A percentile compares a stretch with the other conserved stretches of the same genome.
Conservation (phyloP, 306 rosid genomes). For the Cicer cuneatum region DNA sequence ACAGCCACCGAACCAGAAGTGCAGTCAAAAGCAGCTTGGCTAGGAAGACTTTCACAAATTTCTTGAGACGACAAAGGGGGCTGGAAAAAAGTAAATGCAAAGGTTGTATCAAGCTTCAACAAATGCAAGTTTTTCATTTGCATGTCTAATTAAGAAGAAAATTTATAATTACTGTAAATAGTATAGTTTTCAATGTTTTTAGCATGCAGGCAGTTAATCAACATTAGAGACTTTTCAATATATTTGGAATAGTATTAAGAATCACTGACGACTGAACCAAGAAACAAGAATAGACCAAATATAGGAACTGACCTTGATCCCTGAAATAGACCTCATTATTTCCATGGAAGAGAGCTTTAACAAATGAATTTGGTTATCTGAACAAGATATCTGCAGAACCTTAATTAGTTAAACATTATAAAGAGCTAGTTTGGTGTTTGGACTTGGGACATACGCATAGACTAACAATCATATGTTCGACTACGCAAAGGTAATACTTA, state of each 20-base stretch:
- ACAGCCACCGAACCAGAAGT: slow-evolving; percentile 78
- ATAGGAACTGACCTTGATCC: slow-evolving; percentile 81
- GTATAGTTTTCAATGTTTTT: too few species aligned
- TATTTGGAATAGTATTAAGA: slow-evolving; percentile 26
- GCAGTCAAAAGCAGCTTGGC: slow-evolving; percentile 72
- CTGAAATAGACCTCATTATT: slow-evolving; percentile 82
- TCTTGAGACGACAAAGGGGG: slow-evolving; percentile 67
- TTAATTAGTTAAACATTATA: slow-evolving; percentile 58
- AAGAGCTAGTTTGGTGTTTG: slow-evolving; percentile 34
- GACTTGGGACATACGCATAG: slow-evolving; percentile 32
- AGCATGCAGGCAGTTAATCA: slow-evolving; percentile 5
- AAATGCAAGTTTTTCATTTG: slow-evolving; percentile 11
- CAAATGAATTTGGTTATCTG: slow-evolving; percentile 88
- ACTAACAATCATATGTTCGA: slow-evolving; percentile 17
- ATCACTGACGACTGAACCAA: background rate
- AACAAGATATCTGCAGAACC: slow-evolving; percentile 79
- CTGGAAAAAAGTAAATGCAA: slow-evolving; percentile 52
- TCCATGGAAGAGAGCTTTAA: slow-evolving; percentile 90
- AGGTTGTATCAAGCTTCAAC: slow-evolving; percentile 31
- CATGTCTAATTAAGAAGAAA: background rate
- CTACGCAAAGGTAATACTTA: slow-evolving; percentile 52
- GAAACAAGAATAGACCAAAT: slow-evolving; percentile 31
- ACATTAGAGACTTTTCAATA: slow-evolving; percentile 23
- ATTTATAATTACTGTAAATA: too few species aligned
- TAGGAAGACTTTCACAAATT: slow-evolving; percentile 52